phyloP scores from a whole-genome alignment of 2,329 filamentous ascomycete species.

The Botrytis porri region DNA sequence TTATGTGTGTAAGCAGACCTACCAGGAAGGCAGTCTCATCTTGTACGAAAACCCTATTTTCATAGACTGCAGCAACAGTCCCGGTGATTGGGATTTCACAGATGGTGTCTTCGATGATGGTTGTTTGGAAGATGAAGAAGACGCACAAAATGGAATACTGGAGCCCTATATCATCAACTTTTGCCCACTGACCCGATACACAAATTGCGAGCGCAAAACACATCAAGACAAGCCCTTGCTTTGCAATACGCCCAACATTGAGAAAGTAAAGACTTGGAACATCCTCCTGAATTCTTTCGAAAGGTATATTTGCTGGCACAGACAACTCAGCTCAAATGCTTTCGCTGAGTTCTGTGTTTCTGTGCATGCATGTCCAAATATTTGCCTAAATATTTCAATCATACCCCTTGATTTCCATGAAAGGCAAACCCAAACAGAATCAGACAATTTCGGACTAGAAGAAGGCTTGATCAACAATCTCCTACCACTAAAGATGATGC shows the following conservation, averaged over 20 bases:
- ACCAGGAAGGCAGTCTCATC: background rate
- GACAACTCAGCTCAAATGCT: background rate
- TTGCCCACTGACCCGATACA: background rate
- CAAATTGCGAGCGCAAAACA: background rate
- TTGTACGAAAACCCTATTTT: background rate
- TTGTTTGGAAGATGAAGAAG: background rate
- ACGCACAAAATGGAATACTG: background rate
- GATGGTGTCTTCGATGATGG: background rate
- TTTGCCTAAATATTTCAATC: background rate
- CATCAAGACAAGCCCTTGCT: background rate
- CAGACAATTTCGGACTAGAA: background rate
- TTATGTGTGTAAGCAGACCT: background rate
- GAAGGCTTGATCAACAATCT: background rate
- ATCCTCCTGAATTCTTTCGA: background rate
- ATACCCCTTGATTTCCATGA: background rate
- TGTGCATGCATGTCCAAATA: background rate
- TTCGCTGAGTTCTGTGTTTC: background rate
- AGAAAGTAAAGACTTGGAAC: background rate
- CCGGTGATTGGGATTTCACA: background rate
- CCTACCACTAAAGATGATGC: background rate
- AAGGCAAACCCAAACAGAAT: rapidly evolving
- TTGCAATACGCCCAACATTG: background rate
- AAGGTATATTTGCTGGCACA: rapidly evolving
- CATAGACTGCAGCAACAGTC: background rate
- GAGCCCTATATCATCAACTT: background rate